Percentiles rank a stretch among this genome's conserved stretches.
phyloP scores from a whole-genome alignment of 1,139 yeast species.

The Arxiozyma slooffiae region DNA sequence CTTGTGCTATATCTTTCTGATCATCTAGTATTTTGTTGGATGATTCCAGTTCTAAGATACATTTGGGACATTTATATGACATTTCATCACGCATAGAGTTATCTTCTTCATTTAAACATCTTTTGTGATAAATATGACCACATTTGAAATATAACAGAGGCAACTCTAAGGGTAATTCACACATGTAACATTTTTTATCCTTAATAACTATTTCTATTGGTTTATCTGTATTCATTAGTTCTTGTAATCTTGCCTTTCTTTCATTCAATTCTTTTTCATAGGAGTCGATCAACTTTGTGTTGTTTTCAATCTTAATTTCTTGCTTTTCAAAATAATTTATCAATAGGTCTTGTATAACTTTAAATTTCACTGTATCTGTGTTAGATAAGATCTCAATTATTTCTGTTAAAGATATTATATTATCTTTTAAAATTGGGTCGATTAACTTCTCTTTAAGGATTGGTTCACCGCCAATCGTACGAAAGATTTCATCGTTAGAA shows the following conservation, averaged over 20 bases:
- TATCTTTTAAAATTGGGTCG: constrained; percentile 42
- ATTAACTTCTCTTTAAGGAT: constrained; percentile 40
- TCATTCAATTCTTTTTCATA: constrained; percentile 59
- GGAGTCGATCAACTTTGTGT: constrained; percentile 54
- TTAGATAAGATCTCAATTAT: constrained; percentile 58
- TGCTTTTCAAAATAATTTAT: constrained; percentile 53
- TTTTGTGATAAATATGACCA: constrained; percentile 76
- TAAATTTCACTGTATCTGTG: constrained; percentile 60
- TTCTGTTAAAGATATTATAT: constrained; percentile 65
- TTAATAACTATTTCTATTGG: constrained; percentile 55
- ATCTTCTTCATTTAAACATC: constrained; percentile 52
- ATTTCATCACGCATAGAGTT: constrained; percentile 10
- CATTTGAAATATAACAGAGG: constrained; percentile 84
- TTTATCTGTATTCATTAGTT: constrained; percentile 33
- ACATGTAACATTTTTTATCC: constrained; percentile 60
- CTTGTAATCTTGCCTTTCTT: constrained; percentile 45
- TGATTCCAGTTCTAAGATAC: constrained; percentile 60
- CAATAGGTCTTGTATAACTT: constrained; percentile 61
- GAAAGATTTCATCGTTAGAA: constrained; percentile 46
- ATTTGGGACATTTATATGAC: constrained; percentile 53
- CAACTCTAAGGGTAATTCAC: constrained; percentile 58
- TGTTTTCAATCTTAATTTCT: constrained; percentile 57
- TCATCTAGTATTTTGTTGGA: constrained; percentile 48
- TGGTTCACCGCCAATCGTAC: constrained; percentile 45
- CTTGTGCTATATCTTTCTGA: constrained; percentile 53